Evolutionary conservation across 495 filamentous ascomycete species (phyloP).

Genomic region (Filosporella fistucella): DNA sequence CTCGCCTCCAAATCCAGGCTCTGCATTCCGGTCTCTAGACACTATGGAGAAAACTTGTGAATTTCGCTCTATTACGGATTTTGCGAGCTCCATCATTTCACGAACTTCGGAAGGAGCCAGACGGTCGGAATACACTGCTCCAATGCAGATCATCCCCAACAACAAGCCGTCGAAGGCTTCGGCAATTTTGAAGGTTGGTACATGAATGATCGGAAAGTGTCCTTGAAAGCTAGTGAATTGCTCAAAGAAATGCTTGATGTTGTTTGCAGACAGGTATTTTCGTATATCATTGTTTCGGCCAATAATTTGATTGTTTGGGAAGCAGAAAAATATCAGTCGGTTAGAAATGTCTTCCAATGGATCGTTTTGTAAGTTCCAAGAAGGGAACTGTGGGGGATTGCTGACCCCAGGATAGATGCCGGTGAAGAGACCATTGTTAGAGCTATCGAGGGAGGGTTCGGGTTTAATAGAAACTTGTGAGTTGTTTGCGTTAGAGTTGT

Average conservation of each 20-base stretch:
- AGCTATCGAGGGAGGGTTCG: slow-evolving; percentile 35
- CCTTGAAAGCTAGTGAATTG: slow-evolving; percentile 58
- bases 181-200: slow-evolving; percentile 59
- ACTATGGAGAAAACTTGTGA: slow-evolving; percentile 39
- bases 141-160: slow-evolving; percentile 59
- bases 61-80: slow-evolving; percentile 41
- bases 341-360: slow-evolving; percentile 44
- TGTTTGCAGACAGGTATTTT: slow-evolving; percentile 49
- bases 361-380: slow-evolving; percentile 38
- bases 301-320: slow-evolving; percentile 32
- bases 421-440: slow-evolving; percentile 36
- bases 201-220: slow-evolving; percentile 66
- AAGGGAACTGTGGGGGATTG: slow-evolving; percentile 30
- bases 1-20: slow-evolving; percentile 29
- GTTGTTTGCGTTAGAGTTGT: slow-evolving; percentile 42
- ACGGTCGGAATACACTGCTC: slow-evolving; percentile 60
- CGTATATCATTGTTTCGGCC: slow-evolving; percentile 36
- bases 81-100: slow-evolving; percentile 52
- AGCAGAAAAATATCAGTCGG: slow-evolving; percentile 50
- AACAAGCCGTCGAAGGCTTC: slow-evolving; percentile 56
- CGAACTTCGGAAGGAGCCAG: slow-evolving; percentile 48
- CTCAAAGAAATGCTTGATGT: slow-evolving; percentile 58
- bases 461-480: slow-evolving; percentile 48
- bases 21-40: slow-evolving; percentile 27
- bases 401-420: slow-evolving; percentile 35